phyloP scores from a whole-genome alignment of 2,329 filamentous ascomycete species.

The Claviceps paspali region DNA sequence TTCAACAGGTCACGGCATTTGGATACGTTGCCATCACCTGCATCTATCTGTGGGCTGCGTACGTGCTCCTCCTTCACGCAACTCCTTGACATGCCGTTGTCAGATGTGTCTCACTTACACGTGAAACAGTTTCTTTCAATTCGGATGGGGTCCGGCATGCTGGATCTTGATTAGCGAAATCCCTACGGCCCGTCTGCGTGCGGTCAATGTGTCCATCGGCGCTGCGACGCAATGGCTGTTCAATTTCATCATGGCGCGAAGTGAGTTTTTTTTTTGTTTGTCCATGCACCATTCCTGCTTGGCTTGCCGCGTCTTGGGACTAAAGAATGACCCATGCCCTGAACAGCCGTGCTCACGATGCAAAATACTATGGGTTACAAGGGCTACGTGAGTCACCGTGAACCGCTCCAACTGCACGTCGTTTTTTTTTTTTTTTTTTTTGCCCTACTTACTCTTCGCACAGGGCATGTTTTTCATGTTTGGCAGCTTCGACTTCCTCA shows the following conservation, averaged over 20 bases:
- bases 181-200: slow-evolving; percentile 48
- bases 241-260: slow-evolving; percentile 56
- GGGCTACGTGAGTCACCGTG: slow-evolving; percentile 27
- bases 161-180: slow-evolving; percentile 61
- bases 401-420: too few relatives aligned
- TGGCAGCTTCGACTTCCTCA: slow-evolving; percentile 47
- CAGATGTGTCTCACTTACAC: too few relatives aligned
- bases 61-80: slow-evolving; percentile 8
- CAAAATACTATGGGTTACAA: slow-evolving; percentile 33
- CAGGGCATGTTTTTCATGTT: slow-evolving; percentile 55
- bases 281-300: too few relatives aligned
- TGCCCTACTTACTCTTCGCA: neutral
- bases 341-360: slow-evolving; percentile 48
- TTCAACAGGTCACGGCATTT: slow-evolving; percentile 37
- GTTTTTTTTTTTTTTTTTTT: too few relatives aligned
- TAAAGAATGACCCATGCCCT: neutral
- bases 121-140: slow-evolving; percentile 40
- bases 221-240: slow-evolving; percentile 60
- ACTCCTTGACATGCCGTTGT: too few relatives aligned
- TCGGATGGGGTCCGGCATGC: slow-evolving; percentile 55
- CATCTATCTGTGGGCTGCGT: slow-evolving; percentile 55
- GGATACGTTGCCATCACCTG: slow-evolving; percentile 57
- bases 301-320: neutral
- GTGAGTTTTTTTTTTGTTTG: too few relatives aligned
- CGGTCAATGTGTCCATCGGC: slow-evolving; percentile 51